Evolutionary conservation across 1,139 yeast species (phyloP).

Genomic region (Pneumocystis wakefieldiae): DNA sequence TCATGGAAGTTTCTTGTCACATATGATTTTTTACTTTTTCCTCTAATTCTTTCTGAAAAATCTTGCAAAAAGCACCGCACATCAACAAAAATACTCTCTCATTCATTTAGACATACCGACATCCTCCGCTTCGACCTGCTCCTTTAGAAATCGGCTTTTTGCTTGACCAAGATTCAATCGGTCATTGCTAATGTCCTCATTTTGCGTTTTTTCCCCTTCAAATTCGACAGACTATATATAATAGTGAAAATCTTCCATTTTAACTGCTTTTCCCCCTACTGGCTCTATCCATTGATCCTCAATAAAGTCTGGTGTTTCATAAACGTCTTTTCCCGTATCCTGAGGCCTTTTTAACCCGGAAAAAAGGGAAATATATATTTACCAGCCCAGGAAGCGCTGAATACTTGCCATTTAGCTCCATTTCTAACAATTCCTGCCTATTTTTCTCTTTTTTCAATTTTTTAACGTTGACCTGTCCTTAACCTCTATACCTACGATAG

Average conservation of each 20-base stretch:
- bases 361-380: not conserved
- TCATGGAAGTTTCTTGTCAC: not conserved
- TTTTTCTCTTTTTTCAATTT: slow-evolving; percentile 5
- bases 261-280: not conserved
- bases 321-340: not conserved
- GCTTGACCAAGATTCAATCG: not conserved
- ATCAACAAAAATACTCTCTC: not conserved
- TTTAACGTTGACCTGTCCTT: not conserved
- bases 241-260: not conserved
- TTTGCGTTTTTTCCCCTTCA: not conserved
- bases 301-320: not conserved
- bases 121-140: not conserved
- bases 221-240: not conserved
- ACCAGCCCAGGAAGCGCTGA: not conserved
- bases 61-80: not conserved
- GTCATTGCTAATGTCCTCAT: not conserved
- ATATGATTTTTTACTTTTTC: not conserved
- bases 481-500: not conserved
- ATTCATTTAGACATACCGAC: not conserved
- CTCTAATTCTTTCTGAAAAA: not conserved
- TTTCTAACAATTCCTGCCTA: slow-evolving; percentile 6
- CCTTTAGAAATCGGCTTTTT: not conserved
- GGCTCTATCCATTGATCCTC: not conserved
- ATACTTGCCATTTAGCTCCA: not conserved
- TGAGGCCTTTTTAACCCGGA: not conserved